Evolutionary conservation across 2,329 filamentous ascomycete species (phyloP).

Genomic region (Alternaria dauci): DNA sequence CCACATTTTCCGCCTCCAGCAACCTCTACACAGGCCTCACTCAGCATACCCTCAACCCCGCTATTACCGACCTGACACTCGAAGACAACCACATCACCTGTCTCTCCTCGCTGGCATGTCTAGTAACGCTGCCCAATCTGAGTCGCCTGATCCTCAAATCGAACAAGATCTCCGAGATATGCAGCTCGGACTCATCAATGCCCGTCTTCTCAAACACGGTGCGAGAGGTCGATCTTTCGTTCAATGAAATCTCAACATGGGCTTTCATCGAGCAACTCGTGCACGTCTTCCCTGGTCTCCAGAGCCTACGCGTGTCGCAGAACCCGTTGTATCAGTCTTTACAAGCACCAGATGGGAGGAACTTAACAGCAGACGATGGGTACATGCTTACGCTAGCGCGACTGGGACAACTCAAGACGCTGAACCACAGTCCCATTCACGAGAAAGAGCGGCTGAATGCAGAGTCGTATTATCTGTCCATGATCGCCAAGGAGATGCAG

Average conservation of each 20-base stretch:
- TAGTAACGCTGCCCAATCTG: conserved; percentile 67
- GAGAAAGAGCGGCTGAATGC: conserved; percentile 81
- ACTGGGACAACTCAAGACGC: conserved; percentile 69
- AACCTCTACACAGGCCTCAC: conserved; percentile 50
- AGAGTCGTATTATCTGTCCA: conserved; percentile 90
- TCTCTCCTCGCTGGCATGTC: conserved; percentile 64
- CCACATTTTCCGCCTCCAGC: conserved; percentile 57
- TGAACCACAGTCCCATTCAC: conserved; percentile 78
- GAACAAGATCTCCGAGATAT: conserved; percentile 69
- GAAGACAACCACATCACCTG: conserved; percentile 75
- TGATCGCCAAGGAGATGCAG: conserved; percentile 79
- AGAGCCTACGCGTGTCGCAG: conserved; percentile 78
- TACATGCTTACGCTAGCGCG: conserved; percentile 89
- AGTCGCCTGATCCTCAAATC: conserved; percentile 71
- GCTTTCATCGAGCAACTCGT: conserved; percentile 75
- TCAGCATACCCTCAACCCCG: conserved; percentile 54
- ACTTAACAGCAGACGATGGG: conserved; percentile 73
- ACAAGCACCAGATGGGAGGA: conserved; percentile 51
- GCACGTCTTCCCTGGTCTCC: conserved; percentile 74
- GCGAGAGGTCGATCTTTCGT: conserved; percentile 55
- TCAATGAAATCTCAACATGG: conserved; percentile 67
- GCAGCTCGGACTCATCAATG: conserved; percentile 18
- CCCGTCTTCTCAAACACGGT: conserved; percentile 45
- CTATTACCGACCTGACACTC: conserved; percentile 70
- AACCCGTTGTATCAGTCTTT: conserved; percentile 80